phyloP scores from a whole-genome alignment of 495 filamentous ascomycete genomes.

The Neurospora sp. region DNA sequence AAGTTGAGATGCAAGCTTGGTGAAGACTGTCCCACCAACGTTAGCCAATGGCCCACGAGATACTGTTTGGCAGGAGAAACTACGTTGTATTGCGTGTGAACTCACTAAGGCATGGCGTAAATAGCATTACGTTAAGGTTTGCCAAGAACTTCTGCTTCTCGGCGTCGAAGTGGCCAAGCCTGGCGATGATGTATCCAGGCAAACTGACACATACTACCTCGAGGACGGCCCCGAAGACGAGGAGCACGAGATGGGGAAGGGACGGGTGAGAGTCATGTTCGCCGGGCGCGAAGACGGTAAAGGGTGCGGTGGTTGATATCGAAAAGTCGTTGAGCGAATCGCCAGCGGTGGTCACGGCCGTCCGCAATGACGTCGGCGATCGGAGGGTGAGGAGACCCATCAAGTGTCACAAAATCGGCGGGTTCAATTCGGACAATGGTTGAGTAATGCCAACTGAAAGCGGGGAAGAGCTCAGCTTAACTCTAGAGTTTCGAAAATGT shows the following conservation, averaged over 20 bases:
- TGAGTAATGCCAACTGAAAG: background rate
- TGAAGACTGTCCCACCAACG: constrained; percentile 61
- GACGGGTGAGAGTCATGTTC: constrained; percentile 45
- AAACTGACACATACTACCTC: constrained; percentile 93
- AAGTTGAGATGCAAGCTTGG: constrained; percentile 91
- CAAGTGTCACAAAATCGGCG: constrained; percentile 5
- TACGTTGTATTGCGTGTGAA: constrained; percentile 3
- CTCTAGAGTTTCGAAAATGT: background rate
- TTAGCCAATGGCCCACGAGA: background rate
- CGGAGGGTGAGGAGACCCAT: constrained; percentile 38
- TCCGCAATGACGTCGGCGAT: constrained; percentile 56
- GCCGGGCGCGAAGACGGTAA: constrained; percentile 19
- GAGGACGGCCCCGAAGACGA: constrained; percentile 93
- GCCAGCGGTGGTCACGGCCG: constrained; percentile 26
- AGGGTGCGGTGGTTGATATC: constrained; percentile 15
- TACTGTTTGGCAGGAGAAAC: background rate
- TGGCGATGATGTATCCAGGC: constrained; percentile 89
- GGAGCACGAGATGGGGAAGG: constrained; percentile 64
- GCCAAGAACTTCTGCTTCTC: constrained; percentile 93
- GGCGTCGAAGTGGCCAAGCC: constrained; percentile 82
- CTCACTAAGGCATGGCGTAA: constrained; percentile 94
- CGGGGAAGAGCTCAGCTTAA: background rate
- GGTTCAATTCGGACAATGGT: background rate
- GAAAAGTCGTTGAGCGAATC: constrained; percentile 11
- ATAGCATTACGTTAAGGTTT: constrained; percentile 86